Conservation (phyloP, 805 yeast species). For the Saccharomyces jurei region DNA sequence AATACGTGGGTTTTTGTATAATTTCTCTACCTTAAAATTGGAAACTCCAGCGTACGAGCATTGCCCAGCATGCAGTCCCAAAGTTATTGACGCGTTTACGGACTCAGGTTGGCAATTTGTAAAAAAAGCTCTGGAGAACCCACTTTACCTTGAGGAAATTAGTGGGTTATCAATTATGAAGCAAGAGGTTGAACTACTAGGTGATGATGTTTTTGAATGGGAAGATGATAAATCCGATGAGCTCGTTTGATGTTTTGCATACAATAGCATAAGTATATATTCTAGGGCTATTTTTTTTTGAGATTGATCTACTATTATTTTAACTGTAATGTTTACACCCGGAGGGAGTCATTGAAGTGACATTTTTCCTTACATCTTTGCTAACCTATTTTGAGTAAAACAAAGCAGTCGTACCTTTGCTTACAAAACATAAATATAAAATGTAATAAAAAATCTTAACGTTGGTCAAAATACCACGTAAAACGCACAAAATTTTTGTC, state of each 20-base stretch:
- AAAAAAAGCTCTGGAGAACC: constrained; percentile 54
- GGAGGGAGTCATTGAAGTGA: too few relatives aligned
- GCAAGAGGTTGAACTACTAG: constrained; percentile 37
- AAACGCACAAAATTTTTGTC: too few relatives aligned
- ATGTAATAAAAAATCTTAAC: too few relatives aligned
- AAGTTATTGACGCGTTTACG: constrained; percentile 45
- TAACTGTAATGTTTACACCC: too few relatives aligned
- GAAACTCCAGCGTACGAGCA: constrained; percentile 62
- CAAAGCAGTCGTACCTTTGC: too few relatives aligned
- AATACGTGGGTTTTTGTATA: constrained; percentile 73
- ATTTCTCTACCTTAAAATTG: constrained; percentile 55
- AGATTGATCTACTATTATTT: too few relatives aligned
- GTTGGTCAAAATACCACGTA: too few relatives aligned
- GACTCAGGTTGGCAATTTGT: constrained; percentile 76
- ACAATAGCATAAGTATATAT: not conserved
- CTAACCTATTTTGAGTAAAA: too few relatives aligned
- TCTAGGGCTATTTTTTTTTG: not conserved
- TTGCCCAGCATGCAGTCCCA: constrained; percentile 81
- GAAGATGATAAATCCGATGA: constrained; percentile 12
- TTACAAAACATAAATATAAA: too few relatives aligned
- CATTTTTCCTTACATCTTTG: too few relatives aligned
- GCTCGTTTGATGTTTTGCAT: constrained; percentile 11
- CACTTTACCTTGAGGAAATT: constrained; percentile 60
- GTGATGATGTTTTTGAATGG: constrained; percentile 24
- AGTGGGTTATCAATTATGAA: constrained; percentile 77